Percentiles rank a stretch among this genome's conserved stretches.
Evolutionary conservation across 2,329 filamentous ascomycete species (phyloP).

Genomic region (Pseudogymnoascus sp.): DNA sequence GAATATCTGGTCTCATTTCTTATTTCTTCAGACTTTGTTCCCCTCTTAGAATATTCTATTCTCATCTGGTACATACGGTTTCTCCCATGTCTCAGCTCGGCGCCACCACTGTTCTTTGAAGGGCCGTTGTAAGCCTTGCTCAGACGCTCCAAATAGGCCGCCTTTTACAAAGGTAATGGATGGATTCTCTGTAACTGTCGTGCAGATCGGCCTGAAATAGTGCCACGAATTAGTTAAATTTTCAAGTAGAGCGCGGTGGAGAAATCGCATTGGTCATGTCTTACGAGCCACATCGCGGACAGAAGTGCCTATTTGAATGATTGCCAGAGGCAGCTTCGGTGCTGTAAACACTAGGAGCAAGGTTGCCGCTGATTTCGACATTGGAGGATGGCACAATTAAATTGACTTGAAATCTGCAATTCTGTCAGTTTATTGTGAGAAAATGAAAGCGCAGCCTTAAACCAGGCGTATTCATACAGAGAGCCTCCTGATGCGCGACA

Average conservation of each 20-base stretch:
- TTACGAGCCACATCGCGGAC: conserved; percentile 16
- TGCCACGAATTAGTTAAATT: too few species aligned
- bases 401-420: conserved; percentile 12
- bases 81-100: conserved; percentile 16
- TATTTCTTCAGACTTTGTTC: neutral
- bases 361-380: conserved; percentile 11
- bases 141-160: conserved; percentile 14
- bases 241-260: too few species aligned
- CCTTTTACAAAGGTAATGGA: conserved; percentile 13
- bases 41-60: neutral
- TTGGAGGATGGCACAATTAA: conserved; percentile 10
- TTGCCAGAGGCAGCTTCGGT: conserved; percentile 14
- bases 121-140: conserved; percentile 10
- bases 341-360: conserved; percentile 12
- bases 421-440: neutral
- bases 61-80: conserved; percentile 1
- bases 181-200: conserved; percentile 11
- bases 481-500: conserved; percentile 13
- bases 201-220: conserved; percentile 12
- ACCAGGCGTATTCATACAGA: neutral
- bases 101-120: conserved; percentile 15
- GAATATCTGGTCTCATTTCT: neutral
- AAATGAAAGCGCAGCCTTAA: neutral
- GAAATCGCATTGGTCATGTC: neutral
- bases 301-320: conserved; percentile 14